Base-by-base conservation (phyloP, 2,329 filamentous ascomycete species). In the Exserohilum rostratum region DNA sequence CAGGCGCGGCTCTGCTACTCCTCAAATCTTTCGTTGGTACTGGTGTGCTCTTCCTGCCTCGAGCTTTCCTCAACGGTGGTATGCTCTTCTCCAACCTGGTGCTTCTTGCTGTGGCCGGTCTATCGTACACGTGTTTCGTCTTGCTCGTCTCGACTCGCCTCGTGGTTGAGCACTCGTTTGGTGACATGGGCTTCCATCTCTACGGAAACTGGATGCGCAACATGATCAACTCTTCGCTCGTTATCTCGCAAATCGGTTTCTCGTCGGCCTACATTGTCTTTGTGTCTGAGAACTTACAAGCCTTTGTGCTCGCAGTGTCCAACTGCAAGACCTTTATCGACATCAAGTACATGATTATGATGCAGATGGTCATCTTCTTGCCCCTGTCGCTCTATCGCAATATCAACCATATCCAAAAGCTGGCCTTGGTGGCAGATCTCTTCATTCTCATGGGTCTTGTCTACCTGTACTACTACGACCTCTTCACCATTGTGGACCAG, bases 21-120 rank as follows among this genome's bases (percentile, higher is more conserved):
- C 86, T 99, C 62, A 99, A 99, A 80, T 98, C 93, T 0, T 99
- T 99, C 71, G 95, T 99, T 43, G 95, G 96, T 17, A 99, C 95
- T 0, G 93, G 93, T 51, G 93, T 98, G 7, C 81, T 98, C 13
- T 98, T 98, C 79, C 80, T 98, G 30, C 93, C 93, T 0, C 87
- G 92, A 43, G 93, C 95, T 4, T 99, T 95, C 72, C 84, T 97
- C 61, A 99, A 96, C 68, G 95, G 95, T 49, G 95, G 95, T 54
- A 98, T 99, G 93, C 79, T 96, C 13, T 99, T 99, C 77, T 96
- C 92, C 68, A 96, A 96, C 71, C 62, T 96, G 46, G 90, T 99
- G 13, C 84, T 99, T n/a, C 80, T 99, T 18, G 84, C 83, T 34
- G 91, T 99, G 13, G 93, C 95, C 6, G 80, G 85, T 2, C 81